Evolutionary conservation across 1,139 yeast genomes (phyloP), one percentile per base, ranked within the genome.

Genomic region (Scheffersomyces segobiensis): DNA sequence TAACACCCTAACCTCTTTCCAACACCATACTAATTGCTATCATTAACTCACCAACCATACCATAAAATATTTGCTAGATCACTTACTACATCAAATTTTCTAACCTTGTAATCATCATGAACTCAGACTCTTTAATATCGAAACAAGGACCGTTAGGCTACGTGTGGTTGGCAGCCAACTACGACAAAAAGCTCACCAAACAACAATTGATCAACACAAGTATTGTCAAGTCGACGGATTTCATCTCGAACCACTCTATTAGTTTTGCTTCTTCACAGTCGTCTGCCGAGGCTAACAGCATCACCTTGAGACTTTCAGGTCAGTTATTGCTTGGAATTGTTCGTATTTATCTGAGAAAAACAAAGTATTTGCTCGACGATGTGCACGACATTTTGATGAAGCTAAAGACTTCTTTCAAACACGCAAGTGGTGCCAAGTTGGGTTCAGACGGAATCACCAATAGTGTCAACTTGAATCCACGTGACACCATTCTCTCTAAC

Each of bases 81-180:
- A 32, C 12, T 7, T 32, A 32, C 32, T 24, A 24, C 32, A 4
- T 24, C 32, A 3, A 24, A 2, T 32, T 32, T 10, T 32, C 42
- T 10, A 10, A 32, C 42, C 42, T 32, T 32, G 17, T 48, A 14
- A 10, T 24, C 39, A 76, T 78, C 39, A 76, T 78, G 69, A 76
- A 72, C 61, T 72, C 83, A 3, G 84, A 80, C 53, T 79, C 72
- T 58, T 71, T 86, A 55, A 76, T 86, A 24, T 77, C 90, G 8
- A 87, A 84, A 62, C 88, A 88, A 69, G 96, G 97, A 3, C 96
- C 97, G 1, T 77, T 93, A 65, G 97, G 97, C 5, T 90, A 89
- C 64, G 95, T 92, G 18, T 93, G 98, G 98, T 81, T 93, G 57
- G 98, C 98, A 2, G 95, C 97, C 46, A 93, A 91, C 70, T 83